Evolutionary conservation across 129 eudicot species (phyloP).

Genomic region (Arctium lappa): DNA sequence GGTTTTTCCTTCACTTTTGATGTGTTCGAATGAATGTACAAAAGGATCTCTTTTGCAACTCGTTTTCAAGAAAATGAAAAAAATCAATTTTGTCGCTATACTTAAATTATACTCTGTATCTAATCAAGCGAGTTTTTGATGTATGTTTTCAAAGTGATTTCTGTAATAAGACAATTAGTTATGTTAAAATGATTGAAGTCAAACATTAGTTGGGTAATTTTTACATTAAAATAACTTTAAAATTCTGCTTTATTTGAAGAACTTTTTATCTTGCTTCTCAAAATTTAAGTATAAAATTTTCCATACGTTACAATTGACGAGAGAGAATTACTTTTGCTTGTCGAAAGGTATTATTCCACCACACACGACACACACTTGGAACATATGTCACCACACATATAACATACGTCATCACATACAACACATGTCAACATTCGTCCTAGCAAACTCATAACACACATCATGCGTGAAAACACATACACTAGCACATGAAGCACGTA

Average conservation of each 20-base stretch:
- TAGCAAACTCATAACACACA: background rate
- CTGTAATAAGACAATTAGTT: too few relatives aligned
- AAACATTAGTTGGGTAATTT: background rate
- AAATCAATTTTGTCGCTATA: background rate
- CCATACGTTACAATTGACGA: background rate
- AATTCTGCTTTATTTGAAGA: too few relatives aligned
- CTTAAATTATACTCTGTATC: background rate
- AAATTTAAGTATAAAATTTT: too few relatives aligned
- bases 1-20: slow-evolving; percentile 4
- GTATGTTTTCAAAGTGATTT: background rate
- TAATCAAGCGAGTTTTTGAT: background rate
- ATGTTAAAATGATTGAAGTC: background rate
- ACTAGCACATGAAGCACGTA: slow-evolving; percentile 1
- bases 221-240: too few relatives aligned
- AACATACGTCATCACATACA: slow-evolving; percentile 7
- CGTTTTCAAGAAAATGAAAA: slow-evolving; percentile 7
- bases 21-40: slow-evolving; percentile 14
- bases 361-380: background rate
- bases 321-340: background rate
- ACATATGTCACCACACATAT: background rate
- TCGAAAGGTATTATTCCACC: background rate
- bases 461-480: background rate
- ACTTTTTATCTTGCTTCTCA: too few relatives aligned
- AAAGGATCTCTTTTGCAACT: slow-evolving; percentile 6
- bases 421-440: slow-evolving; percentile 1